These are phyloP conservation scores for Dactylellina cionopaga DNA, from an alignment of 2,329 filamentous ascomycete species.

Conservation along the genomic window DNA sequence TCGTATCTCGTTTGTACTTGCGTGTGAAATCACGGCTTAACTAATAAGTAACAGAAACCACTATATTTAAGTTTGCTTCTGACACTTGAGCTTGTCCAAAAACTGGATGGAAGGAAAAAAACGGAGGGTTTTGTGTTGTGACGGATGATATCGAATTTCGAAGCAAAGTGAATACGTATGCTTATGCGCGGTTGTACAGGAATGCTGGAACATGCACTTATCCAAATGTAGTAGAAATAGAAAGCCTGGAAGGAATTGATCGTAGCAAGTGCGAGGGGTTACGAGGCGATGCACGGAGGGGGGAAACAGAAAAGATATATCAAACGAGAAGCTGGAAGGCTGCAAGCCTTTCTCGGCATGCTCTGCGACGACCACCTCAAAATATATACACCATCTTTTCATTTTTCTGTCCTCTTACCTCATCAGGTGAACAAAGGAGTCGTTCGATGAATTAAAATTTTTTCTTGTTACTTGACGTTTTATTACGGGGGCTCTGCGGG, in stretches of 20 bases:
- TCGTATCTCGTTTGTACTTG: constrained; percentile 12
- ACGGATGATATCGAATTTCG: constrained; percentile 26
- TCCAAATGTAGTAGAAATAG: constrained; percentile 18
- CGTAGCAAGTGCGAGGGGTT: no score
- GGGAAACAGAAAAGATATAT: constrained; percentile 13
- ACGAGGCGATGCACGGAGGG: constrained; percentile 2
- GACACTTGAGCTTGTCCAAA: not conserved
- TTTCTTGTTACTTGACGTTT: constrained; percentile 14
- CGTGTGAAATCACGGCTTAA: constrained; percentile 17
- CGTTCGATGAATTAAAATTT: not conserved
- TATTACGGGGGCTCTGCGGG: constrained; percentile 45
- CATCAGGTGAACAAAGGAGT: constrained; percentile 18
- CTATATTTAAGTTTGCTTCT: no score
- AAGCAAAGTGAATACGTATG: constrained; percentile 28
- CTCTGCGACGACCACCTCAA: constrained; percentile 11
- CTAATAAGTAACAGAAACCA: not conserved
- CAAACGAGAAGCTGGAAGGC: no score
- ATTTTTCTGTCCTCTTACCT: constrained; percentile 13
- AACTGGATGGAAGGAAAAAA: not conserved
- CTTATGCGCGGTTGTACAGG: constrained; percentile 45
- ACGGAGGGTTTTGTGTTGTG: constrained; percentile 43
- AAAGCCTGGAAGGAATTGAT: constrained; percentile 20
- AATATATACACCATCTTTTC: constrained; percentile 17
- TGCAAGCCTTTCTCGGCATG: constrained; percentile 11
- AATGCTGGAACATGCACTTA: constrained; percentile 14